Evolutionary conservation across 495 filamentous ascomycete species (phyloP), one percentile per base, ranked within the genome.

Genomic region (Usnea hakonensis): DNA sequence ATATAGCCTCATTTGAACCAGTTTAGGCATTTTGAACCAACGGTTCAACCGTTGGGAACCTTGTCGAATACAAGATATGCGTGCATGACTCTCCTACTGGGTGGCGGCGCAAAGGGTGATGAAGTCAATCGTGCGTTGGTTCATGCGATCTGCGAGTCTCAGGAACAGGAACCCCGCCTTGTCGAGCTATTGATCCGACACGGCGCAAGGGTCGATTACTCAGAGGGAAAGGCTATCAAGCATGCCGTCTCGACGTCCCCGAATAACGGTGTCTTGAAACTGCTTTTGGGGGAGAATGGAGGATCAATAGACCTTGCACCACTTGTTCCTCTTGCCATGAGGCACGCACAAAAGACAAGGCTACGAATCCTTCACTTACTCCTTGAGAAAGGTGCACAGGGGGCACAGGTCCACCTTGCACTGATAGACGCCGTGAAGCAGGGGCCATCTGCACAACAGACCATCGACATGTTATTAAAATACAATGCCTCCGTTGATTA

Each of bases 381-480:
- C n/a, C 55, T 63, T 10, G 48, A 55, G 23, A 66, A 63, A 3
- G 26, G 60, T 41, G 55, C 46, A 23, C 33, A 23, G 4, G 64
- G 41, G 30, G 19, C 35, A n/a, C 28, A 66, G 17, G 23, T 63
- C 32, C 43, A 66, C 63, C n/a, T 38, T 28, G 64, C 64, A 21
- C 64, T 66, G 3, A 40, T 66, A 36, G 57, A 43, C 11, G 64
- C 60, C 38, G 64, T 66, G 23, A 28, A 33, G 11, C 46, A 66
- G 16, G 60, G 60, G 13, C 37, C 50, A n/a, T 2, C 26, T 9
- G 50, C 44, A 28, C 60, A 66, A 23, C 54, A 43, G 19, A 66
- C 64, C 21, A 59, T 66, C 23, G 64, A 63, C 14, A 30, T 66
- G 10, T 28, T 66, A 23, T 30, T 66, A 33, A 23, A 57, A 40